Evolutionary conservation across 345 rosid species (phyloP).

Genomic region (Carallia brachiata): DNA sequence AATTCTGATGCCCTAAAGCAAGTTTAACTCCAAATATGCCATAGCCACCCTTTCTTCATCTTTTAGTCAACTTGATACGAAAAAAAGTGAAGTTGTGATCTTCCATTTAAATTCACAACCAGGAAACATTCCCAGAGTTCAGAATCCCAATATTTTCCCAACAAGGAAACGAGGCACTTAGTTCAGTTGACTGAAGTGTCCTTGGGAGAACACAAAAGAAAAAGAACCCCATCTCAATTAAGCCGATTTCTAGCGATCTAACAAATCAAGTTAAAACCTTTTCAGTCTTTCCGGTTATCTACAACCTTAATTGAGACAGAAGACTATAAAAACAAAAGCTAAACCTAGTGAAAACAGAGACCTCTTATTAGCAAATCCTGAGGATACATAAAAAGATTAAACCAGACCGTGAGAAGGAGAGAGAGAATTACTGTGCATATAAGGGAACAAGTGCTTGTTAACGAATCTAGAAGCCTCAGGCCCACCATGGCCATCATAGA

Average conservation of each 20-base stretch:
- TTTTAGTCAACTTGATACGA: no score
- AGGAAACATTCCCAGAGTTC: no score
- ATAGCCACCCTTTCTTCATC: not conserved
- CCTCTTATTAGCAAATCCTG: not conserved
- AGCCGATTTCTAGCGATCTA: not conserved
- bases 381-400: no score
- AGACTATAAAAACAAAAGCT: not conserved
- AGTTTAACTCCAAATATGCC: not conserved
- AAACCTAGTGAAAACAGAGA: not conserved
- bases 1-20: not conserved
- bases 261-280: not conserved
- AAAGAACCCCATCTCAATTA: slow-evolving; percentile 1
- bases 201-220: not conserved
- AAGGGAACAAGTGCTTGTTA: slow-evolving; percentile 75
- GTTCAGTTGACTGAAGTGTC: no score
- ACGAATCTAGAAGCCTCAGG: slow-evolving; percentile 97
- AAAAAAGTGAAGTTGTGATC: no score
- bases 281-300: not conserved
- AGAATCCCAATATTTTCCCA: no score
- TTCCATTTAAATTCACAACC: no score
- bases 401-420: no score
- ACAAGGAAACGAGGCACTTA: no score
- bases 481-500: slow-evolving; percentile 96
- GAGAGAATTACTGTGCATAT: slow-evolving; percentile 55
- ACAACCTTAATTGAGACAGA: not conserved